These are phyloP conservation scores for Magnaporthiopsis incrustans DNA, from an alignment of 2,329 filamentous ascomycete species.

Conservation along the genomic window DNA sequence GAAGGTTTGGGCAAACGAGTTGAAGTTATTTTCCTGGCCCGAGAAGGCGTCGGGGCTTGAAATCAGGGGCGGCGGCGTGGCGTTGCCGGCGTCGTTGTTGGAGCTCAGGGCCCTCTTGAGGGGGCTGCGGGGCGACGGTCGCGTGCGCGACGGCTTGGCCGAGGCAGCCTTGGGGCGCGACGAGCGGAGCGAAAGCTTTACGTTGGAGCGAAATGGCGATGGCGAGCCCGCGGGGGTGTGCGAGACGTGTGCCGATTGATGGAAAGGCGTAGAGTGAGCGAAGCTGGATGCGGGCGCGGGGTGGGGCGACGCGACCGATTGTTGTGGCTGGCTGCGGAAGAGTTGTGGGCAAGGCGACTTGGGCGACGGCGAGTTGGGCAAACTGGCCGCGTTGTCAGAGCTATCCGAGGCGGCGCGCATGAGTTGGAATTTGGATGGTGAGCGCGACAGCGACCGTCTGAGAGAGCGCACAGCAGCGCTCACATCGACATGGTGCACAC, in stretches of 20 bases:
- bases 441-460: constrained; percentile 80
- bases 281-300: constrained; percentile 8
- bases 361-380: constrained; percentile 48
- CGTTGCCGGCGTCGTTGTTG: constrained; percentile 64
- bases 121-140: constrained; percentile 73
- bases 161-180: constrained; percentile 51
- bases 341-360: constrained; percentile 37
- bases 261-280: constrained; percentile 4
- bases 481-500: constrained; percentile 74
- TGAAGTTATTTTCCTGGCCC: constrained; percentile 34
- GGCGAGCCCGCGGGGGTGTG: constrained; percentile 42
- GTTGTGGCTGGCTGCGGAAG: constrained; percentile 18
- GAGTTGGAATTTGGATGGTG: constrained; percentile 83
- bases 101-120: constrained; percentile 68
- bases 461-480: constrained; percentile 75
- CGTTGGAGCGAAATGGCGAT: constrained; percentile 57
- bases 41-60: constrained; percentile 20
- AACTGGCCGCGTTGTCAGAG: constrained; percentile 42
- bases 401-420: constrained; percentile 38
- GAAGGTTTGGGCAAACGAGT: constrained; percentile 21
- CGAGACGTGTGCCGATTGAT: constrained; percentile 9
- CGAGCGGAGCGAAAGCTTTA: constrained; percentile 58
- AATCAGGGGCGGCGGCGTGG: constrained; percentile 36
- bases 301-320: constrained; percentile 4
- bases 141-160: constrained; percentile 48